Conservation (phyloP, 148 eudicot species). For the Spergularia bocconei region DNA sequence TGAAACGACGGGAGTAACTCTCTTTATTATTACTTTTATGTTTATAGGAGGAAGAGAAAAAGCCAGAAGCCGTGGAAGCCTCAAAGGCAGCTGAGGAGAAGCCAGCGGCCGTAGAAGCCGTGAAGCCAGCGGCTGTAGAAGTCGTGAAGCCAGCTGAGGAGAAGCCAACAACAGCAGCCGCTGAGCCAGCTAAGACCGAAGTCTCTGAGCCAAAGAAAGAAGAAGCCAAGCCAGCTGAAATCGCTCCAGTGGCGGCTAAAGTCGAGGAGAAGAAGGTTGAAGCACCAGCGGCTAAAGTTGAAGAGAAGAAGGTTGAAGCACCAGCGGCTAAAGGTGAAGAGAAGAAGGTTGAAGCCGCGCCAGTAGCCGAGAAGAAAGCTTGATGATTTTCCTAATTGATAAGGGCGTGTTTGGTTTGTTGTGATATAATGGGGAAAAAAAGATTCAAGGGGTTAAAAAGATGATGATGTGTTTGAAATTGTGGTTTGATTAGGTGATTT, state of each 20-base stretch:
- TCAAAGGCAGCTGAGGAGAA: constrained; percentile 18
- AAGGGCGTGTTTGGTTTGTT: neutral
- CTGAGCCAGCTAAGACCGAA: constrained; percentile 22
- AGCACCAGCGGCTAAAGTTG: constrained; percentile 12
- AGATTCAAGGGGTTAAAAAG: neutral
- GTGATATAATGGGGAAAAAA: neutral
- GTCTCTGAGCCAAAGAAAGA: constrained; percentile 16
- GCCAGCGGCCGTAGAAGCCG: constrained; percentile 6
- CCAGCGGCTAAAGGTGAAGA: constrained; percentile 18
- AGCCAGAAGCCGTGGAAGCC: constrained; percentile 12
- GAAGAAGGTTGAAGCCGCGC: constrained; percentile 12
- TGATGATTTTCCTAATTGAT: neutral
- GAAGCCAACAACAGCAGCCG: neutral
- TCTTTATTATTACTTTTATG: neutral
- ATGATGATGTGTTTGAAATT: neutral
- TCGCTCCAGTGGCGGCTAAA: neutral
- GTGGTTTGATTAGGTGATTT: constrained; percentile 15
- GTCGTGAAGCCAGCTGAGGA: neutral
- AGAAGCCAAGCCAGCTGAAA: constrained; percentile 18
- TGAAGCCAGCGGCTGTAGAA: constrained; percentile 10
- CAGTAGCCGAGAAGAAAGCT: constrained; percentile 15
- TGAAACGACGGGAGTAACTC: no score
- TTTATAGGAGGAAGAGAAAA: constrained; percentile 26
- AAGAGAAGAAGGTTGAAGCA: constrained; percentile 15
- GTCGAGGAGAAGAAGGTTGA: constrained; percentile 15